These are phyloP conservation scores for Hordeum vulgare DNA, from an alignment of 176 grass and related monocot genomes.

Conservation along the genomic window DNA sequence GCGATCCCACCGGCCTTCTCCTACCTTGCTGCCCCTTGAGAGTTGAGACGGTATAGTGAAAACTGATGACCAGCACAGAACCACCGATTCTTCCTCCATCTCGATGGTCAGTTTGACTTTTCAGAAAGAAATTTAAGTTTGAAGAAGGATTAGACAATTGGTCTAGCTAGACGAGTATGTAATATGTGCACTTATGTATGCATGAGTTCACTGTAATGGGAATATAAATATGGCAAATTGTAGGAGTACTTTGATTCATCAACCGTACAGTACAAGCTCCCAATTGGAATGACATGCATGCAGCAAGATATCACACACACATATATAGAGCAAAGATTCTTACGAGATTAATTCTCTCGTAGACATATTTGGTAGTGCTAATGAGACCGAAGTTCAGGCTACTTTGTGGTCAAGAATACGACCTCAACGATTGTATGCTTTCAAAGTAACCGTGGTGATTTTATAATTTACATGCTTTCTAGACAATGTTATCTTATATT, in stretches of 20 bases:
- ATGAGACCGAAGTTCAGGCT: slow-evolving; percentile 50
- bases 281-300: slow-evolving; percentile 84
- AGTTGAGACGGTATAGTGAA: too few relatives aligned
- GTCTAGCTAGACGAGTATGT: slow-evolving; percentile 97
- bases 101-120: too few relatives aligned
- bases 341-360: slow-evolving; percentile 70
- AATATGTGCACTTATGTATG: slow-evolving; percentile 40
- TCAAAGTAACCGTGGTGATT: slow-evolving; percentile 60
- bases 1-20: too few relatives aligned
- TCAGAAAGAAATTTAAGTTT: slow-evolving; percentile 57
- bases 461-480: not conserved
- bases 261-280: slow-evolving; percentile 49
- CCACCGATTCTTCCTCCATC: too few relatives aligned
- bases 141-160: slow-evolving; percentile 67
- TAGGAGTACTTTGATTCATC: slow-evolving; percentile 67
- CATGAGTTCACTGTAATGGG: slow-evolving; percentile 51
- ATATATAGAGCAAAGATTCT: slow-evolving; percentile 51
- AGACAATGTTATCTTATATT: not conserved
- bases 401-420: slow-evolving; percentile 89
- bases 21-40: too few relatives aligned
- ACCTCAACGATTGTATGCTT: slow-evolving; percentile 72
- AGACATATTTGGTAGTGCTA: slow-evolving; percentile 48
- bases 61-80: too few relatives aligned
- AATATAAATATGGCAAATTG: slow-evolving; percentile 56
- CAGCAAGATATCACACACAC: slow-evolving; percentile 87